Evolutionary conservation across 1,139 yeast species (phyloP), one percentile per base, ranked within the genome.

Genomic region (Maudiozyma humilis): DNA sequence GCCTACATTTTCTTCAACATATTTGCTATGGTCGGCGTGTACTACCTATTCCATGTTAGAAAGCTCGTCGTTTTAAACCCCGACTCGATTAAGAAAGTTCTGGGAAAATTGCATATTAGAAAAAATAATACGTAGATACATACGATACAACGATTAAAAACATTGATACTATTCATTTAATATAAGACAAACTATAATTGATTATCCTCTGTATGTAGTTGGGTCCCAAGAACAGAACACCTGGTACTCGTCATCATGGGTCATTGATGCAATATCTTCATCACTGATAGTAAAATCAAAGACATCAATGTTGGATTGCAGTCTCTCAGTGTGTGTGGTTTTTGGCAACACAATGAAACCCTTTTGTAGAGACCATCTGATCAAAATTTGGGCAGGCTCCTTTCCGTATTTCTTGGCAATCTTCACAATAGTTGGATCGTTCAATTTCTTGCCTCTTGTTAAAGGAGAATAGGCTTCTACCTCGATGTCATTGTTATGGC

Each of bases 341-440:
- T 82, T 82, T 61, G 91, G 91, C 65, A 82, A 80, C 47, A 82
- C 77, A 29, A 83, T 82, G 49, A 81, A 59, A 35, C 73, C 73
- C 65, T 86, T 73, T 63, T 82, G 88, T 25, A 86, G 76, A 40
- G 88, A 82, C 93, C 93, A 83, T 67, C 89, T 77, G 53, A 83
- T 68, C 55, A 82, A 69, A 10, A 83, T 77, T 62, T 82, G 83
- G 30, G 82, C 78, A 15, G 81, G 62, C 63, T 78, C 78, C 20
- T 66, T 67, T 12, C 57, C 47, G 34, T 40, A 40, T 29, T 40
- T 33, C 13, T 13, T 25, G 38, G 89, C 87, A 56, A 82, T 76
- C 27, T 65, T 44, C 43, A 62, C 64, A 51, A 83, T 67, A 36
- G 66, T 62, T 19, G 69, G 71, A 57, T 80, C 75, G 38, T 73